Base-by-base conservation (phyloP, 805 yeast genomes). In the Candida rishiriensis region DNA sequence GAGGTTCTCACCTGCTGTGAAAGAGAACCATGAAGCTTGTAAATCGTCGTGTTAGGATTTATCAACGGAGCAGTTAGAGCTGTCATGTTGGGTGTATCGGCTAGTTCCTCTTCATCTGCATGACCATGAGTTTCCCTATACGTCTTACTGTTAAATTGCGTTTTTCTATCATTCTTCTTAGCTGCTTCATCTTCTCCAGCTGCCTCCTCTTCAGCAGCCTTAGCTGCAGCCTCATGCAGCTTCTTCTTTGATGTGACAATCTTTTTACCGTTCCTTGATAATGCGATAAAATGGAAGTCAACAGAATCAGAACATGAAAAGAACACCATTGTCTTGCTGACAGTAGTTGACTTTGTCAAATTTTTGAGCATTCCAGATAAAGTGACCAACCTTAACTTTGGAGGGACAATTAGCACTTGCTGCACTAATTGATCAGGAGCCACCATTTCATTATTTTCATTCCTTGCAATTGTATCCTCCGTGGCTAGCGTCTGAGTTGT, bases 271-370 rank as follows among this genome's bases (percentile, higher is more conserved):
- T 72, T 75, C 44, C 83, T 72, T 1, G 86, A 75, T 53, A 95
- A 80, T 0, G 81, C 84, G 38, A 79, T 76, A 63, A 81, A 88
- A 65, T 93, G 97, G 69, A 86, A 93, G 54, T 93, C 90, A 17
- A 95, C 98, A n/a, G 96, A 85, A 60, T 91, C 98, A 0, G 98
- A 81, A 68, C 99, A 91, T 12, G 97, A 85, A 51, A 90, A 76
- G 63, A 93, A 93, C 0, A 93, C 88, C 61, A 93, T 83, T 1
- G 88, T 80, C 50, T 86, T 76, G 1, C 77, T 53, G 5, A 50
- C 54, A 4, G 50, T 47, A 1, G 48, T 44, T 3, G 61, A 51
- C 10, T 63, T 63, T 1, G 76, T 66, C 5, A 83, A 65, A 14
- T 72, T 68, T 57, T 76, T 79, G 47, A 93, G 69, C 5, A 74